phyloP scores from a whole-genome alignment of 352 stramenopile genomes.

The Phytophthora citricola region DNA sequence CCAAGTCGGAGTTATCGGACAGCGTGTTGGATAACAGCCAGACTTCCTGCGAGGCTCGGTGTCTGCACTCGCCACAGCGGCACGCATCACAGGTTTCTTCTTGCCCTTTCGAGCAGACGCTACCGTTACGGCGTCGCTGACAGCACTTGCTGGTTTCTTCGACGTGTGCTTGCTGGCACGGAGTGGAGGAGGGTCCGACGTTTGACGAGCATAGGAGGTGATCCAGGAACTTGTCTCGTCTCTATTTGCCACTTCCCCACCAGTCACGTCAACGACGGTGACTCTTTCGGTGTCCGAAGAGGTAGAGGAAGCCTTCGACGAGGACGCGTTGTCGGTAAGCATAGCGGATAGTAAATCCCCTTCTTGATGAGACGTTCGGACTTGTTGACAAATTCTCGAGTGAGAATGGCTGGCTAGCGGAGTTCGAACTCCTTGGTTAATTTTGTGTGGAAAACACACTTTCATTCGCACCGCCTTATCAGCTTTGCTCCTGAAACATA shows the following conservation, averaged over 20 bases:
- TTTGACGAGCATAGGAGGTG: conserved; percentile 2
- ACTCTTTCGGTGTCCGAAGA: not conserved
- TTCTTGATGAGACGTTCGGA: not conserved
- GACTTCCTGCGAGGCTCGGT: not conserved
- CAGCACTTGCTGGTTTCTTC: not conserved
- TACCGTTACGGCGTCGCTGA: not conserved
- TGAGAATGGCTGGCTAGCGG: not conserved
- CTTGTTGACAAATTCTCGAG: not conserved
- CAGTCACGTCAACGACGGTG: conserved; percentile 17
- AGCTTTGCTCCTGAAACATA: not conserved
- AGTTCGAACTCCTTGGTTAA: not conserved
- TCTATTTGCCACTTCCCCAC: not conserved
- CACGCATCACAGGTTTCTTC: conserved; percentile 4
- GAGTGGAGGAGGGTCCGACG: not conserved
- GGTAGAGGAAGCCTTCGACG: not conserved
- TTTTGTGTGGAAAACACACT: conserved; percentile 4
- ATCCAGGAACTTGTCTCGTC: conserved; percentile 8
- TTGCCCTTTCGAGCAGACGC: conserved; percentile 1
- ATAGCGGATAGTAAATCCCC: not conserved
- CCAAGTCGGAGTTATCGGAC: not conserved
- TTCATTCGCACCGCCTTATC: not conserved
- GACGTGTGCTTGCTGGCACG: conserved; percentile 1
- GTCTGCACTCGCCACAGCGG: not conserved
- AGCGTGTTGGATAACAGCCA: not conserved
- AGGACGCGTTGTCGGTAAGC: not conserved